These are phyloP conservation scores for Pneumocystis canis DNA, from an alignment of 1,139 yeast genomes.

Conservation along the genomic window DNA sequence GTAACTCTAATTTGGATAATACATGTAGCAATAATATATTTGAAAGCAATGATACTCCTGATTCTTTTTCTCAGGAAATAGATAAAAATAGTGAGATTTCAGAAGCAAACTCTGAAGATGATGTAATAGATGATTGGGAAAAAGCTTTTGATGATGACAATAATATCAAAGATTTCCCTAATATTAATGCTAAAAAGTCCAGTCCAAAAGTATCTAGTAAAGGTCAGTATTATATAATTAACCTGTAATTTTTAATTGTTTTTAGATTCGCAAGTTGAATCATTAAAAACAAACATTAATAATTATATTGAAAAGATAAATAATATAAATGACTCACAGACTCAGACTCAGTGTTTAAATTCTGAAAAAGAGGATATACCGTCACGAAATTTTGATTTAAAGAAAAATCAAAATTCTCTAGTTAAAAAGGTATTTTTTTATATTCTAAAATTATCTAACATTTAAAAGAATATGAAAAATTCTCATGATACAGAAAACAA, in stretches of 20 bases:
- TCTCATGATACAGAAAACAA: constrained; percentile 22
- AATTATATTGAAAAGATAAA: neutral
- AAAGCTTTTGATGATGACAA: neutral
- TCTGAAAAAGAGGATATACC: neutral
- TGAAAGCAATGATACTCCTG: neutral
- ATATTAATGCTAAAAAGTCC: neutral
- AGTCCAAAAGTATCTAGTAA: neutral
- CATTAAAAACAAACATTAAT: neutral
- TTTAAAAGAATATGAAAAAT: neutral
- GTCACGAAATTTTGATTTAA: neutral
- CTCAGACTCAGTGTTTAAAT: too few relatives aligned
- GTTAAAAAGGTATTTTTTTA: neutral
- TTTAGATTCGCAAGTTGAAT: neutral
- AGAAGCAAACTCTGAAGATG: neutral
- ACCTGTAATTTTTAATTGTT: neutral
- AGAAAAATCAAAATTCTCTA: neutral
- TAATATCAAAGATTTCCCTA: neutral
- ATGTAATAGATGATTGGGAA: neutral
- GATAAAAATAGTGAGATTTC: neutral
- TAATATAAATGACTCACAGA: neutral
- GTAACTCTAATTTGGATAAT: too few relatives aligned
- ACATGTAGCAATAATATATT: neutral
- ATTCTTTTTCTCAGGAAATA: neutral
- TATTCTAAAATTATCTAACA: neutral
- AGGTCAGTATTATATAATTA: neutral